Base-by-base conservation (phyloP, 495 filamentous ascomycete genomes). In the Lindgomyces ingoldianus region DNA sequence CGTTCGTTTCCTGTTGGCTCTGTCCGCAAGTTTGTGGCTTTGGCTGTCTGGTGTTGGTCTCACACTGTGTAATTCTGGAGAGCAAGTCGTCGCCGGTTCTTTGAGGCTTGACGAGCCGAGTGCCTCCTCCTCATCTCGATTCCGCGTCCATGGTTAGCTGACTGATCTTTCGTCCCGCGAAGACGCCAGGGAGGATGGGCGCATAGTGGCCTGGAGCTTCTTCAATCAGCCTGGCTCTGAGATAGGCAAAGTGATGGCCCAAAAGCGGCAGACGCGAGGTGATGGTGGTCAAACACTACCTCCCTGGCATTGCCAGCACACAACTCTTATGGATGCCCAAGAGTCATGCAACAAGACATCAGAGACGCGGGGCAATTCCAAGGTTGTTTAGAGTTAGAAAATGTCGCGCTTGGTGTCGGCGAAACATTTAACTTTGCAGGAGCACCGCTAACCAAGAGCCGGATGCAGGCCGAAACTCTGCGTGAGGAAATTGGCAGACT, bases 391-490 rank as follows among this genome's bases (percentile, higher is more conserved):
- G 47, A 50, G 47, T 50, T 50, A 50, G 18, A 19, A 22, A 25
- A 22, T 26, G 47, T 21, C 3, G 47, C 22, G 47, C 47, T 26
- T 47, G 47, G 47, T 21, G 47, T 21, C 14, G 21, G 48, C 21
- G 48, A 18, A 26, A 29, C 21, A 36, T 33, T 54, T 54, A 54
- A 36, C 19, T 59, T 59, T 59, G 44, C 42, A 21, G 29, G n/a
- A 11, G 6, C 41, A 25, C 9, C 41, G 24, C 24, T 47, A 59
- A 47, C 56, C 36, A 59, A 59, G 56, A 24, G 11, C 36, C 56
- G 56, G 56, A 59, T 30, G 24, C 21, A 26, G 18, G 9, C 56
- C 56, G 56, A 49, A 39, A 39, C 33, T 14, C 33, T 39, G 14
- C 33, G 6, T 14, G 33, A 39, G 33, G n/a, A n/a, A n/a, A n/a